A percentile compares a stretch with the other conserved stretches of the same genome.
These are phyloP conservation scores for Penicillium flavigenum DNA, from an alignment of 495 filamentous ascomycete species.

Conservation along the genomic window DNA sequence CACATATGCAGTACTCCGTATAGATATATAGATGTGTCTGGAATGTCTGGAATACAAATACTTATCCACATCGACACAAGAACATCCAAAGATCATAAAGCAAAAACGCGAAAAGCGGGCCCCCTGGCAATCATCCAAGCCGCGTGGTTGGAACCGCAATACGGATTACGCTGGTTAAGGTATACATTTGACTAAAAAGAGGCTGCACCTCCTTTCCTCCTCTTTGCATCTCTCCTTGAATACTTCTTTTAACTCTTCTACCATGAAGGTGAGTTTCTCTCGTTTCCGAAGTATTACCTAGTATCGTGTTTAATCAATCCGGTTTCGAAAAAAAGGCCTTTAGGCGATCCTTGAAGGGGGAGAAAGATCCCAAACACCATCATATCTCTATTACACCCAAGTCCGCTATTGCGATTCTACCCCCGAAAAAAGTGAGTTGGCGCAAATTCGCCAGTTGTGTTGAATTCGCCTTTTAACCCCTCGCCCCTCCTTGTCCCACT, in stretches of 20 bases:
- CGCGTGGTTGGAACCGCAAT: constrained; percentile 29
- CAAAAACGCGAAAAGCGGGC: constrained; percentile 20
- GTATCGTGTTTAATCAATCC: constrained; percentile 21
- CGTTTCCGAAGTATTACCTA: constrained; percentile 15
- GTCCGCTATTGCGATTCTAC: constrained; percentile 89
- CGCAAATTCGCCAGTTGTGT: constrained; percentile 2
- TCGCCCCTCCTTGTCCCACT: constrained; percentile 21
- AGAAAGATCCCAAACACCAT: constrained; percentile 70
- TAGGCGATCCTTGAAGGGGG: constrained; percentile 82
- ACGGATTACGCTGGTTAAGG: constrained; percentile 4
- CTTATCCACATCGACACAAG: background rate
- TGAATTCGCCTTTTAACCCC: constrained; percentile 12
- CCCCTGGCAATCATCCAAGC: constrained; percentile 15
- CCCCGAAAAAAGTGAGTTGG: constrained; percentile 84
- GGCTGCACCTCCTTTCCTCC: constrained; percentile 17
- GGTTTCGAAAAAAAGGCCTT: constrained; percentile 58
- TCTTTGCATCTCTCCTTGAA: constrained; percentile 16
- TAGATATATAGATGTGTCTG: background rate
- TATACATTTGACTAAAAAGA: constrained; percentile 7
- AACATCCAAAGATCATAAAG: background rate
- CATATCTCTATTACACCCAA: constrained; percentile 91
- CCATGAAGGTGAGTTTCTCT: constrained; percentile 31
- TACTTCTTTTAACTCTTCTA: constrained; percentile 6
- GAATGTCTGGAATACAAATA: too few relatives aligned
- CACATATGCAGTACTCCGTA: background rate